Base-by-base conservation (phyloP, 805 yeast genomes). In the Zygotorulaspora sp. region DNA sequence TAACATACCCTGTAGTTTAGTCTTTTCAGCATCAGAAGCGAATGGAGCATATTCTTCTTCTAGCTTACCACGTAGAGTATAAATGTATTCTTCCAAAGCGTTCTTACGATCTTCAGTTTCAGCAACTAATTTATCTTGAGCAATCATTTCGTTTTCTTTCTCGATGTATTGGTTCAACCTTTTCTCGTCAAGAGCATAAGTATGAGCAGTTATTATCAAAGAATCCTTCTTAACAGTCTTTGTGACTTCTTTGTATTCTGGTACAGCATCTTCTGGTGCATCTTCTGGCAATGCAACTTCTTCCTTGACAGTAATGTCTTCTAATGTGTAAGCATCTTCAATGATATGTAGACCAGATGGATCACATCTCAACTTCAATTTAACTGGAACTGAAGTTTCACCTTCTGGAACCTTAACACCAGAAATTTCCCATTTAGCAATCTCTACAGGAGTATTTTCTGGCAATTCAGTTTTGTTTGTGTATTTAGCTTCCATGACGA, bases 61-160 rank as follows among this genome's bases (percentile, higher is more conserved):
- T 60, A 92, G 75, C 74, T 92, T 92, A 65, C 95, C 95, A 72
- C 98, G 84, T 68, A 90, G 79, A 58, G 87, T 95, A 71, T 92
- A 92, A 60, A 92, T 92, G 76, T 92, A 92, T 75, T 92, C 99
- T 75, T 92, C 98, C 47, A 92, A 75, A 50, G 96, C 92, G 67
- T 92, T 92, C 83, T 92, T 92, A 69, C 88, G 87, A 72, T 92
- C 97, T 75, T 92, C 97, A 51, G 97, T 92, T 72, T 92, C 97
- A 52, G 94, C 94, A 50, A 92, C 97, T 56, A 90, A 80, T 74
- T 89, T 92, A 70, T 92, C 99, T 61, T 82, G 88, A 63, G 87
- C 78, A 49, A 77, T 74, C 80, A 92, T 70, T 64, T 82, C 75
- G 60, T 78, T 77, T 74, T 92, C 99, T 66, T 71, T 71, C 75